Conservation (phyloP, 78 protist species). For the Speleostelium caveatum region DNA sequence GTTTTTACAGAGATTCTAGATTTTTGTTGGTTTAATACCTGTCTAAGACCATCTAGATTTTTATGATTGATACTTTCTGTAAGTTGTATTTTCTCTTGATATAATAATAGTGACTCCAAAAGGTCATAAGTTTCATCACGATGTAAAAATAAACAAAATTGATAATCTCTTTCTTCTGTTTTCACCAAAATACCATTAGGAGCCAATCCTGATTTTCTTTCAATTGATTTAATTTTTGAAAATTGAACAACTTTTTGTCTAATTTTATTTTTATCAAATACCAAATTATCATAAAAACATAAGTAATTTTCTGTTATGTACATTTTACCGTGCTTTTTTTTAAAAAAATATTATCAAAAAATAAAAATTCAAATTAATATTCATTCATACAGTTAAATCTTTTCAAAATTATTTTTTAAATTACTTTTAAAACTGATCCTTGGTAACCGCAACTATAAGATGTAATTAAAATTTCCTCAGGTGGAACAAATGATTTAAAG, state of each 20-base stretch:
- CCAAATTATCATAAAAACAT: slow-evolving; percentile 68
- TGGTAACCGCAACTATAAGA: slow-evolving; percentile 61
- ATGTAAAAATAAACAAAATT: slow-evolving; percentile 39
- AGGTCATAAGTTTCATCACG: slow-evolving; percentile 60
- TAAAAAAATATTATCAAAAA: too few species aligned
- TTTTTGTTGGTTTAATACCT: slow-evolving; percentile 16
- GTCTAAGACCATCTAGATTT: slow-evolving; percentile 47
- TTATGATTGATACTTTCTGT: slow-evolving; percentile 22
- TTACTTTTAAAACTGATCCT: slow-evolving; percentile 28
- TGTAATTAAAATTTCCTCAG: slow-evolving; percentile 3
- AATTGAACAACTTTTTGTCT: slow-evolving; percentile 45
- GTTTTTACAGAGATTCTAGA: neutral
- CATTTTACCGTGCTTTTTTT: slow-evolving; percentile 44
- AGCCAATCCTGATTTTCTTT: slow-evolving; percentile 50
- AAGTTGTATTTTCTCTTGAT: slow-evolving; percentile 37
- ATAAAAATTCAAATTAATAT: too few species aligned
- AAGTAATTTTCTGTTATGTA: slow-evolving; percentile 52
- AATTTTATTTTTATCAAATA: slow-evolving; percentile 43
- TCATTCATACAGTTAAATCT: too few species aligned
- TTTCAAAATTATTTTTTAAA: too few species aligned
- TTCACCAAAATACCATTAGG: slow-evolving; percentile 57
- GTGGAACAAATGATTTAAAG: slow-evolving; percentile 3
- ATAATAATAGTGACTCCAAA: slow-evolving; percentile 47
- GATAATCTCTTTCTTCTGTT: slow-evolving; percentile 44
- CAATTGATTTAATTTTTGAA: slow-evolving; percentile 33